Percentiles rank a stretch among this genome's conserved stretches.
phyloP scores from a whole-genome alignment of 2,329 filamentous ascomycete genomes.

The Aspergillus neoniger region DNA sequence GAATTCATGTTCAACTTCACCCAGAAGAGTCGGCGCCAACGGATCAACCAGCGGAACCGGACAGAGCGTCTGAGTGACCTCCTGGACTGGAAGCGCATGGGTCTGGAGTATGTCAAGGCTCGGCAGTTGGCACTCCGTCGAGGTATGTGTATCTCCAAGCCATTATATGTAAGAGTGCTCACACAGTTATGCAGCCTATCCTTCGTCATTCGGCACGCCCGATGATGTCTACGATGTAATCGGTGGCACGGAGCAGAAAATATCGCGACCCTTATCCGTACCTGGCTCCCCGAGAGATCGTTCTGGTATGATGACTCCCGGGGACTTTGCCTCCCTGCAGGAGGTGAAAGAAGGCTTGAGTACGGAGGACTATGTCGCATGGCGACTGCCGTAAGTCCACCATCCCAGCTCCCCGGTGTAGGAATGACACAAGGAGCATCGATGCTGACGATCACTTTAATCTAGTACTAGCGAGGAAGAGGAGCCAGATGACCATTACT shows the following conservation, averaged over 20 bases:
- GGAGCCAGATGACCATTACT: slow-evolving; percentile 77
- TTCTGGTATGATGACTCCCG: slow-evolving; percentile 97
- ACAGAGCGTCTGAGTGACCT: slow-evolving; percentile 94
- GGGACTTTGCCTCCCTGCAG: slow-evolving; percentile 94
- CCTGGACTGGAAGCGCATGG: slow-evolving; percentile 99
- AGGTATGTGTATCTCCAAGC: slow-evolving; percentile 35
- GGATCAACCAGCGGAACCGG: slow-evolving; percentile 97
- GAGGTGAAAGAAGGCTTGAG: slow-evolving; percentile 89
- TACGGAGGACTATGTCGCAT: slow-evolving; percentile 97
- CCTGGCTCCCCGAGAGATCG: slow-evolving; percentile 89
- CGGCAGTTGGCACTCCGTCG: slow-evolving; percentile 86
- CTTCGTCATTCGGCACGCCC: slow-evolving; percentile 73
- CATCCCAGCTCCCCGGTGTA: neutral
- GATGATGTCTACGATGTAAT: slow-evolving; percentile 89
- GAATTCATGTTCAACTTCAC: slow-evolving; percentile 93
- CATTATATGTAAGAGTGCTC: slow-evolving; percentile 8
- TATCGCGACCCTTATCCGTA: slow-evolving; percentile 89
- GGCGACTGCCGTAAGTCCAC: slow-evolving; percentile 89
- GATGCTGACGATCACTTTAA: slow-evolving; percentile 2
- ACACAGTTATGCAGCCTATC: slow-evolving; percentile 65
- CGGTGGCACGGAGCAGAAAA: slow-evolving; percentile 89
- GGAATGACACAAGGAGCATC: neutral
- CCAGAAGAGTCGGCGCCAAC: slow-evolving; percentile 88
- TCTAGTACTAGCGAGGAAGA: slow-evolving; percentile 74
- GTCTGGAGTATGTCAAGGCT: slow-evolving; percentile 98